Conservation (phyloP, 176 grass and related monocot species). For the Lolium multiflorum region DNA sequence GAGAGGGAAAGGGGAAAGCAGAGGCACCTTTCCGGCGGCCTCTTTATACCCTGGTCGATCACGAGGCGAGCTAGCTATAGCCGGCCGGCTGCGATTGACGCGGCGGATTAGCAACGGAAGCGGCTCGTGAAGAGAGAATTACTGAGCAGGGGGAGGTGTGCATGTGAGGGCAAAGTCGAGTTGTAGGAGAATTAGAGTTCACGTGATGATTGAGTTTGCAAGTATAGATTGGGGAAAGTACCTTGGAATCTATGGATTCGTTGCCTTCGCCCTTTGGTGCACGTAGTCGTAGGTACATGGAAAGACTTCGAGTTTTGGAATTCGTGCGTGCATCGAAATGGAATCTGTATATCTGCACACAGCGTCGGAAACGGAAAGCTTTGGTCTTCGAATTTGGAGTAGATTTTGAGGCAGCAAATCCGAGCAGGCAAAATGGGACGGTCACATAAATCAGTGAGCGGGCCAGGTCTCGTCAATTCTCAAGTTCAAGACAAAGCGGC, state of each 20-base stretch:
- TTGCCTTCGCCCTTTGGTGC: constrained; percentile 56
- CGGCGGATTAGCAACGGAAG: not conserved
- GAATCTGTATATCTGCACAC: constrained; percentile 28
- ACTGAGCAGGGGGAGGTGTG: constrained; percentile 22
- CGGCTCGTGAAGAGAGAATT: constrained; percentile 30
- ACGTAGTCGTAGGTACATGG: constrained; percentile 22
- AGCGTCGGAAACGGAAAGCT: not conserved
- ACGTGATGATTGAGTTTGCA: constrained; percentile 40
- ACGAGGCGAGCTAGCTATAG: not conserved
- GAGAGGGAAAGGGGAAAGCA: not conserved
- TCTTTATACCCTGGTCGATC: constrained; percentile 33
- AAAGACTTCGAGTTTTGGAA: constrained; percentile 36
- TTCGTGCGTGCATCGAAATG: constrained; percentile 40
- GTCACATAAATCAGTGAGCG: not conserved
- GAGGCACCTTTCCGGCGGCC: not conserved
- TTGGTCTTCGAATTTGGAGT: not conserved
- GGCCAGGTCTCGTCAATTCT: not conserved
- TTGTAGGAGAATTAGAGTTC: constrained; percentile 25
- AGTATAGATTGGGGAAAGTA: constrained; percentile 12
- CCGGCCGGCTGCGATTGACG: not conserved
- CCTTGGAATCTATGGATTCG: constrained; percentile 53
- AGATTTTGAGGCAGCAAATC: not conserved
- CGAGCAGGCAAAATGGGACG: not conserved
- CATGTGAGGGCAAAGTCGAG: constrained; percentile 45
- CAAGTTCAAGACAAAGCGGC: not conserved